Evolutionary conservation across 163 green algal genomes (phyloP).

Genomic region (Picocystis sp.): DNA sequence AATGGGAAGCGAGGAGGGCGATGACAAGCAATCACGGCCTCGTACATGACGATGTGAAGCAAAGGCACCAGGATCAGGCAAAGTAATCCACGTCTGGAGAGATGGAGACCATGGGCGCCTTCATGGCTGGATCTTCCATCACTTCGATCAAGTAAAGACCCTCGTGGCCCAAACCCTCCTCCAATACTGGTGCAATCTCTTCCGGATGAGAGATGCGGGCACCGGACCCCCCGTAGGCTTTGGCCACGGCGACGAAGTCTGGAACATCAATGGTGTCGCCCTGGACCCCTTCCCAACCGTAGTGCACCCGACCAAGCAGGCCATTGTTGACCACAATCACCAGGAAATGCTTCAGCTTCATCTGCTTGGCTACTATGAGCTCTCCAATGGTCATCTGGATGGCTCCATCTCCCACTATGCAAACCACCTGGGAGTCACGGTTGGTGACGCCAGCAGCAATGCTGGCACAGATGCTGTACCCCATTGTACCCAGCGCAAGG

Average conservation of each 20-base stretch:
- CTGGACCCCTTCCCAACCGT: background rate
- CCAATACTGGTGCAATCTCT: too few species aligned
- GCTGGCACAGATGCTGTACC: background rate
- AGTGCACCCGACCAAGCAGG: slow-evolving; percentile 2
- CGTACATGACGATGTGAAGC: too few species aligned
- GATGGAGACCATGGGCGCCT: too few species aligned
- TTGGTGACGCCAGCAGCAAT: background rate
- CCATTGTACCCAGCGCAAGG: slow-evolving; percentile 2
- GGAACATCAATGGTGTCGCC: background rate
- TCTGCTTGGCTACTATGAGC: background rate
- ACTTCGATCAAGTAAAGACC: too few species aligned
- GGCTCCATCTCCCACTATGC: slow-evolving; percentile 1
- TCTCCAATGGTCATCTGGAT: slow-evolving; percentile 3
- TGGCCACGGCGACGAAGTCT: slow-evolving; percentile 1
- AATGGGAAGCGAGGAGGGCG: too few species aligned
- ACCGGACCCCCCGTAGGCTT: background rate
- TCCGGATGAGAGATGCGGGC: background rate
- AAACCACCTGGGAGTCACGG: background rate
- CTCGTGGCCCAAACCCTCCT: too few species aligned
- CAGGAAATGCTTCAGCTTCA: background rate
- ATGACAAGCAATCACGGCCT: too few species aligned
- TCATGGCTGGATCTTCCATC: too few species aligned
- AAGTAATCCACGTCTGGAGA: too few species aligned
- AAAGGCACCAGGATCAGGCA: too few species aligned
- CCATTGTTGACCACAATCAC: slow-evolving; percentile 1